Conservation (phyloP, 257 asterid genomes). For the Primulina eburnea region DNA sequence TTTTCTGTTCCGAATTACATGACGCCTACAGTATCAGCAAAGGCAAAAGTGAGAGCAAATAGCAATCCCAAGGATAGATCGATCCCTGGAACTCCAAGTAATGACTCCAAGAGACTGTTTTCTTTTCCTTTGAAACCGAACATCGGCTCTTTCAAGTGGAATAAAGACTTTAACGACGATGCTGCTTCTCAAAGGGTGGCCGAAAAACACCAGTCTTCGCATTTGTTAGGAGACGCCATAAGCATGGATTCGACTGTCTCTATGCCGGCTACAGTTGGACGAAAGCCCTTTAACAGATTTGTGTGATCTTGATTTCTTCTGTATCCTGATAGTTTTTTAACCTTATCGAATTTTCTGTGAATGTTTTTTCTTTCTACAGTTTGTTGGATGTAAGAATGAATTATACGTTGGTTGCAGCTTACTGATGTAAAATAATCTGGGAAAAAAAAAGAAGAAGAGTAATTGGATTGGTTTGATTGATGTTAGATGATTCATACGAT, state of each 20-base stretch:
- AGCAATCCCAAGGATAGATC: conserved; percentile 80
- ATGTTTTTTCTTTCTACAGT: background rate
- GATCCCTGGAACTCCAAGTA: conserved; percentile 55
- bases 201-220: conserved; percentile 50
- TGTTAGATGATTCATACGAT: conserved; percentile 3
- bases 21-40: conserved; percentile 85
- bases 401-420: conserved; percentile 26
- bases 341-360: conserved; percentile 18
- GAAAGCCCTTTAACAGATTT: conserved; percentile 87
- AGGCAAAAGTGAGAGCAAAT: conserved; percentile 64
- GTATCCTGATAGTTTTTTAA: conserved; percentile 28
- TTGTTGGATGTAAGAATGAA: conserved; percentile 35
- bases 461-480: conserved; percentile 29
- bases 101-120: conserved; percentile 69
- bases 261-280: conserved; percentile 72
- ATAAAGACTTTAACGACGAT: conserved; percentile 59
- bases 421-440: conserved; percentile 39
- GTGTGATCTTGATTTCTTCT: conserved; percentile 49
- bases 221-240: conserved; percentile 44
- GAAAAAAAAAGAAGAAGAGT: conserved; percentile 17
- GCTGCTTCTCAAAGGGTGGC: conserved; percentile 41
- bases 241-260: conserved; percentile 72
- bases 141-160: conserved; percentile 65
- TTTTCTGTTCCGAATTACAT: conserved; percentile 82
- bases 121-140: conserved; percentile 83